A percentile compares a stretch with the other conserved stretches of the same genome.
These are phyloP conservation scores for Dothideomycetidae sp. DNA, from an alignment of 2,329 filamentous ascomycete species.

Conservation along the genomic window DNA sequence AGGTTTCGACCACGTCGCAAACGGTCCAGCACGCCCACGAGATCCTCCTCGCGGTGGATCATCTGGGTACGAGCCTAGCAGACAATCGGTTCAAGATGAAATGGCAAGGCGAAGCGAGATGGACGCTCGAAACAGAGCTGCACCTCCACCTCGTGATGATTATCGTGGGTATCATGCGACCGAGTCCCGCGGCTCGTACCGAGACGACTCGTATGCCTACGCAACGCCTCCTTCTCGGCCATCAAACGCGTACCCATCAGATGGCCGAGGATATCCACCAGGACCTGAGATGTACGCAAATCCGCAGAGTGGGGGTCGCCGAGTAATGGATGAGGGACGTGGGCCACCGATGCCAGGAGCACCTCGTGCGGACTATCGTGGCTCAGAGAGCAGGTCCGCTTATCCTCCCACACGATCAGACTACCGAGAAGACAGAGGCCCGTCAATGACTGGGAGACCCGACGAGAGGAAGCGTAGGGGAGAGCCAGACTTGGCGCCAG, in stretches of 20 bases:
- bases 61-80: conserved; percentile 17
- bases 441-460: conserved; percentile 7
- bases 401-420: conserved; percentile 5
- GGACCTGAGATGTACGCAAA: conserved; percentile 4
- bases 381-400: conserved; percentile 3
- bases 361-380: conserved; percentile 2
- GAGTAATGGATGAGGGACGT: conserved; percentile 4
- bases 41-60: conserved; percentile 6
- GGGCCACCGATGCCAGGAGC: conserved; percentile 4
- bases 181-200: neutral
- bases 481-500: conserved; percentile 9
- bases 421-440: conserved; percentile 10
- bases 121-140: neutral
- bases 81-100: conserved; percentile 12
- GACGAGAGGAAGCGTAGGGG: conserved; percentile 12
- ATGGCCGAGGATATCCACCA: conserved; percentile 2
- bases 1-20: neutral
- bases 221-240: conserved; percentile 1
- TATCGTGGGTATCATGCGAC: neutral
- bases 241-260: neutral
- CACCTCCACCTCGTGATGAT: conserved; percentile 1
- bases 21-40: conserved; percentile 1
- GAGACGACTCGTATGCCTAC: conserved; percentile 9
- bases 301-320: conserved; percentile 9
- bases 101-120: conserved; percentile 3